Conservation (phyloP, 768 basidiomycete species). For the Boletus rubropictus region DNA sequence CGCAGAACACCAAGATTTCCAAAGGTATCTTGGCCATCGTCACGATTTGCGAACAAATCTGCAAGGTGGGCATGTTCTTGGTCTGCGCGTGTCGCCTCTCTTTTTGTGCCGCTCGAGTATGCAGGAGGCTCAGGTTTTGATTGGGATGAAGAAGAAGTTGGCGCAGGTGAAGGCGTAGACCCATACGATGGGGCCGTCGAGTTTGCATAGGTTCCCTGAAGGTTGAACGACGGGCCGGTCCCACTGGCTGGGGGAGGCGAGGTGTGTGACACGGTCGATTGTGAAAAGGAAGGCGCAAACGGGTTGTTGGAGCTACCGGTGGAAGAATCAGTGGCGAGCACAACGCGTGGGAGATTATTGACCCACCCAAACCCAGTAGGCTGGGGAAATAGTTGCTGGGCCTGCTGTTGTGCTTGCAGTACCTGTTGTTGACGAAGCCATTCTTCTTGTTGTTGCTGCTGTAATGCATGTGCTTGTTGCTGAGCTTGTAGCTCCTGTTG, state of each 20-base stretch:
- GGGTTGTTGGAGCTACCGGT: slow-evolving; percentile 85
- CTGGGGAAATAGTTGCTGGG: slow-evolving; percentile 47
- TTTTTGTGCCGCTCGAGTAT: slow-evolving; percentile 9
- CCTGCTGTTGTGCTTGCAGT: slow-evolving; percentile 40
- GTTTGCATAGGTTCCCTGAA: slow-evolving; percentile 62
- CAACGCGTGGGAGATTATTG: not conserved
- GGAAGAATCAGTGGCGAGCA: slow-evolving; percentile 19
- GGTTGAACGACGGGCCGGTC: slow-evolving; percentile 54
- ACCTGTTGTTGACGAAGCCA: slow-evolving; percentile 61
- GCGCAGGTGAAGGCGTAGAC: slow-evolving; percentile 38
- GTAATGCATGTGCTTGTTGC: slow-evolving; percentile 36
- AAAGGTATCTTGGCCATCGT: slow-evolving; percentile 93
- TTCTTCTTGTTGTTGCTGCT: slow-evolving; percentile 42
- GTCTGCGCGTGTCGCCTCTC: slow-evolving; percentile 45
- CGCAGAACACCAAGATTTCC: slow-evolving; percentile 81
- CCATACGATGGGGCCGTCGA: slow-evolving; percentile 29
- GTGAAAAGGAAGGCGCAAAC: slow-evolving; percentile 53
- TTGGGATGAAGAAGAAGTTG: slow-evolving; percentile 32
- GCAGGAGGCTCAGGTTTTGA: slow-evolving; percentile 34
- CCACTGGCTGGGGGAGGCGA: slow-evolving; percentile 32
- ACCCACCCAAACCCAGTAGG: slow-evolving; percentile 74
- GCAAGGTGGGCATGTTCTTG: slow-evolving; percentile 74
- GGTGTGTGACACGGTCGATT: slow-evolving; percentile 30
- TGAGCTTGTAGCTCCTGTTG: slow-evolving; percentile 47
- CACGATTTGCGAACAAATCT: slow-evolving; percentile 75